Conservation (phyloP, 1,284 basidiomycete genomes). For the Ceratobasidium sp. region DNA sequence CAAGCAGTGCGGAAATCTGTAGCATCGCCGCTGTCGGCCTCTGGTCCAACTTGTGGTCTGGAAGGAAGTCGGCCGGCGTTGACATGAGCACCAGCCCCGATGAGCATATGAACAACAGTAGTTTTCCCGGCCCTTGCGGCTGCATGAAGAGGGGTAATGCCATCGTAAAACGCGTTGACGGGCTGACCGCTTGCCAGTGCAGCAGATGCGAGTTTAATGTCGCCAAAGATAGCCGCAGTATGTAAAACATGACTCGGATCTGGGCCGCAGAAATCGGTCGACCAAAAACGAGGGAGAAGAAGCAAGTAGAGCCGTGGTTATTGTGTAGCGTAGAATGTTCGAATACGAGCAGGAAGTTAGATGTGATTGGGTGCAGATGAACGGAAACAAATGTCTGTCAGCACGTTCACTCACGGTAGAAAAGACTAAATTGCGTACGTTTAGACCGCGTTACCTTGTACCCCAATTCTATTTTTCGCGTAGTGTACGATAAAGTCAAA, state of each 20-base stretch:
- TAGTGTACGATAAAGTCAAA: slow-evolving; percentile 40
- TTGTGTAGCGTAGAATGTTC: not conserved
- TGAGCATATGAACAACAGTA: slow-evolving; percentile 84
- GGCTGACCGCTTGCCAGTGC: slow-evolving; percentile 92
- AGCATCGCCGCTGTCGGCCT: slow-evolving; percentile 22
- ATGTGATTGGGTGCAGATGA: not conserved
- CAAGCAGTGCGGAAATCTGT: slow-evolving; percentile 26
- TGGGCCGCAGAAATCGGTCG: slow-evolving; percentile 56
- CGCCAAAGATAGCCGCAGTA: slow-evolving; percentile 86
- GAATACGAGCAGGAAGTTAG: not conserved
- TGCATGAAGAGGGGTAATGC: slow-evolving; percentile 91
- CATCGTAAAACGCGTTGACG: slow-evolving; percentile 91
- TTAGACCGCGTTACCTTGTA: slow-evolving; percentile 80
- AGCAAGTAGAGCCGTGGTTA: not conserved
- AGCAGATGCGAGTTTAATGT: slow-evolving; percentile 88
- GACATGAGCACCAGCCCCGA: slow-evolving; percentile 92
- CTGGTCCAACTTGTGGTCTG: slow-evolving; percentile 14
- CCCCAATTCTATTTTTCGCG: slow-evolving; percentile 69
- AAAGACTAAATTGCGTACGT: slow-evolving; percentile 64
- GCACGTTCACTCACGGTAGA: not conserved
- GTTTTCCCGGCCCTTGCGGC: slow-evolving; percentile 89
- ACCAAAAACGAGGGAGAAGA: not conserved
- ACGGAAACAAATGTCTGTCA: not conserved
- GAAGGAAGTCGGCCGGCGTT: slow-evolving; percentile 68
- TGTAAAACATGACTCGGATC: slow-evolving; percentile 90